Evolutionary conservation across 768 basidiomycete genomes (phyloP).

Genomic region (Brasilioporus rufonigricans): DNA sequence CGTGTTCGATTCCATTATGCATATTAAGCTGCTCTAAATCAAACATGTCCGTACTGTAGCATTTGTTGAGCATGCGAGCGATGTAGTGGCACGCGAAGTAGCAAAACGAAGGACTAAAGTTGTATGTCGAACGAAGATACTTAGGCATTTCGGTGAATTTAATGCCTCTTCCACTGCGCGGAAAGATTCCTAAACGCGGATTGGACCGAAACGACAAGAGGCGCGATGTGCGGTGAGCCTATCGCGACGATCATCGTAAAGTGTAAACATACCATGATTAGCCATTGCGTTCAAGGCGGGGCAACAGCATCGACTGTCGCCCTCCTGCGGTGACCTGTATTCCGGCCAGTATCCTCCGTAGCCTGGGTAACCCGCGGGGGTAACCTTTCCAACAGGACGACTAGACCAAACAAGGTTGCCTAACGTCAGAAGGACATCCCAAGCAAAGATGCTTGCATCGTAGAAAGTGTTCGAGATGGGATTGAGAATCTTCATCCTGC

Average conservation of each 20-base stretch:
- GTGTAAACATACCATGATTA: conserved; percentile 64
- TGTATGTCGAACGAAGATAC: conserved; percentile 54
- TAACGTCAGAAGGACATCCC: conserved; percentile 15
- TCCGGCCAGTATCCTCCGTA: conserved; percentile 66
- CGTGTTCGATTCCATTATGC: conserved; percentile 15
- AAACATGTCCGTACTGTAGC: conserved; percentile 55
- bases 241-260: conserved; percentile 36
- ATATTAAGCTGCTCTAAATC: conserved; percentile 46
- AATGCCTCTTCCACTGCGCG: conserved; percentile 68
- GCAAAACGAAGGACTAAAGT: conserved; percentile 68
- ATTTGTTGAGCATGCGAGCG: conserved; percentile 55
- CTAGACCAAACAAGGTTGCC: conserved; percentile 11
- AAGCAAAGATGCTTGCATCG: not conserved
- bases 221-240: not conserved
- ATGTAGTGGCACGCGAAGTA: conserved; percentile 56
- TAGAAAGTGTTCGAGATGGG: conserved; percentile 3
- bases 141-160: conserved; percentile 44
- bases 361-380: conserved; percentile 51
- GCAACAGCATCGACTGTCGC: conserved; percentile 68
- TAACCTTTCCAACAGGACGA: conserved; percentile 49
- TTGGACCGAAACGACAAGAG: not conserved
- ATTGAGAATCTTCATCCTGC: conserved; percentile 8
- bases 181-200: conserved; percentile 34
- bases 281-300: conserved; percentile 77
- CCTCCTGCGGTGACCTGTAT: conserved; percentile 53